phyloP scores from a whole-genome alignment of 768 basidiomycete genomes.

The Cubamyces sp. region DNA sequence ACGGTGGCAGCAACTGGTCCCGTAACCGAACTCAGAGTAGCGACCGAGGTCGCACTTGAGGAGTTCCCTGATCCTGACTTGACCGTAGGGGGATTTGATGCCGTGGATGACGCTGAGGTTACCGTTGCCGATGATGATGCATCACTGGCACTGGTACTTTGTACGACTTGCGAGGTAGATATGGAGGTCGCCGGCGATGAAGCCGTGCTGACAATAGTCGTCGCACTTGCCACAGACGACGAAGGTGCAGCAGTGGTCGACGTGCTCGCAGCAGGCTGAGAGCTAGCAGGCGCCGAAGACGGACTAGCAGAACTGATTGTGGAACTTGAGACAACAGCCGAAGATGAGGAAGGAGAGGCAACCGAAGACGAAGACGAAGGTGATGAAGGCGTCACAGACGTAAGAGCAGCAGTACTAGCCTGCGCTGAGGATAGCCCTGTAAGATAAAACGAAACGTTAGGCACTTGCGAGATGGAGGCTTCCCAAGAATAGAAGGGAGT shows the following conservation, averaged over 20 bases:
- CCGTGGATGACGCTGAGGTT: not conserved
- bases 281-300: not conserved
- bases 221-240: not conserved
- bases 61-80: not conserved
- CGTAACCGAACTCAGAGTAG: not conserved
- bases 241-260: not conserved
- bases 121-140: not conserved
- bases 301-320: not conserved
- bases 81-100: not conserved
- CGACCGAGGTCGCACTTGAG: not conserved
- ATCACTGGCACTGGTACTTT: no score
- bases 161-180: no score
- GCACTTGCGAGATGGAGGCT: not conserved
- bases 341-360: not conserved
- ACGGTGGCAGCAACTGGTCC: not conserved
- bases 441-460: not conserved
- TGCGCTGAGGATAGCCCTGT: conserved; percentile 20
- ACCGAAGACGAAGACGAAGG: not conserved
- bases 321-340: not conserved
- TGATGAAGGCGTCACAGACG: conserved; percentile 18
- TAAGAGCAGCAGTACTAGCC: conserved; percentile 25
- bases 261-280: conserved; percentile 1
- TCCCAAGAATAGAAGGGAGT: not conserved
- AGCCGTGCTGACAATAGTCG: not conserved
- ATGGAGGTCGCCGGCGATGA: not conserved